Evolutionary conservation across 306 rosid genomes (phyloP), one percentile per base, ranked within the genome.

Genomic region (Cicer cuneatum): DNA sequence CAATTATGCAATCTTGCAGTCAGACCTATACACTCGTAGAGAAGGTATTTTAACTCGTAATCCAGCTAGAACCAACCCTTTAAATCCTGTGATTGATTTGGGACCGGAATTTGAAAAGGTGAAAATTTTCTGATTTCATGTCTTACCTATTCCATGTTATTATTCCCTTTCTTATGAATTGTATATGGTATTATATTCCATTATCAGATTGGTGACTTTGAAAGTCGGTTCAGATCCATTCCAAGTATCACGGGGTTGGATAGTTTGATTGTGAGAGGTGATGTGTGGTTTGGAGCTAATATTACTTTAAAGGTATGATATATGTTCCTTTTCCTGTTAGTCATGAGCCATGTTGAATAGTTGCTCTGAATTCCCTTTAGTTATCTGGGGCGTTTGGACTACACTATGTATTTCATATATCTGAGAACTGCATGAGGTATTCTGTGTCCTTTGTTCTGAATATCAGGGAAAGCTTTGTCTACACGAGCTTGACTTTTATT

Each of bases 91-190:
- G 15, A 82, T 92, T 69, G 84, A 80, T 73, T 78, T 92, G 79
- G 96, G 97, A 45, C 90, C 90, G 16, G 93, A 89, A 76, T 89
- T 89, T 83, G 91, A 81, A 66, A 89, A 82, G 96, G 97, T 92
- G 53, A 61, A 48, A 47, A 60, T 56, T 54, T 78, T 21, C 41
- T 82, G 45, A 16, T 39, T 56, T 43, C 35, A 43, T 29, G 7
- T 52, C 37, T 11, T 76, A 16, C 56, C 43, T 57, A 40, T 64
- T 46, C 24, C 63, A 39, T 9, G 61, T 49, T 19, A 13, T 48
- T 38, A 13, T 62, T 66, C 42, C 2, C 42, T 47, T 63, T 54
- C 62, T 51, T 69, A 14, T 70, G 15, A 43, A 57, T 69, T 74
- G 14, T 43, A 8, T 46, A 14, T 78, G 59, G 9, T 53, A 53